These are phyloP conservation scores for Paramyrothecium roridum DNA, from an alignment of 2,329 filamentous ascomycete genomes.

Conservation along the genomic window DNA sequence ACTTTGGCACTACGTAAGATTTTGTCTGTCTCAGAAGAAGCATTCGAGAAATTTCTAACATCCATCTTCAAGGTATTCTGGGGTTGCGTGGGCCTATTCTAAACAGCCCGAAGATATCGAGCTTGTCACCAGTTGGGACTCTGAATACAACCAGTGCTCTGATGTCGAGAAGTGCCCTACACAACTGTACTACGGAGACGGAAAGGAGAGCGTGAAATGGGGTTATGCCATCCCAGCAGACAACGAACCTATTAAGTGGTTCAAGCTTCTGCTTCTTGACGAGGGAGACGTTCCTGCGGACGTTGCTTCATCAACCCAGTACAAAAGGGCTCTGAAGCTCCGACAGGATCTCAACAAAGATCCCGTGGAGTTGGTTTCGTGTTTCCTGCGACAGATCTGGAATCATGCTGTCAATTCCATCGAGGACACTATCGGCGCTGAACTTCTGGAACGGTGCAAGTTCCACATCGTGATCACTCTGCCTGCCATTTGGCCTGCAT, in stretches of 20 bases:
- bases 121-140: constrained; percentile 26
- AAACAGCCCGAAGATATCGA: constrained; percentile 20
- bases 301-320: constrained; percentile 14
- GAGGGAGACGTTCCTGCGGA: constrained; percentile 19
- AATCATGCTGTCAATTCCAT: constrained; percentile 22
- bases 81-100: constrained; percentile 34
- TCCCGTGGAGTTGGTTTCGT: constrained; percentile 21
- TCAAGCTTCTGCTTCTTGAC: constrained; percentile 37
- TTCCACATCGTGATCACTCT: constrained; percentile 39
- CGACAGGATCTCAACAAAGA: constrained; percentile 10
- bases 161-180: constrained; percentile 30
- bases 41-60: constrained; percentile 1
- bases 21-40: too few species aligned
- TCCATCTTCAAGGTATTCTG: constrained; percentile 27
- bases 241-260: constrained; percentile 30
- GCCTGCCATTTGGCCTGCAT: constrained; percentile 42
- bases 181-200: constrained; percentile 12
- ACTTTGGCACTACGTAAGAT: constrained; percentile 45
- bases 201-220: constrained; percentile 13
- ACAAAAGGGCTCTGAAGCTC: constrained; percentile 7
- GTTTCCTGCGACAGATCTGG: constrained; percentile 32
- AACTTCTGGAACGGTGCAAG: constrained; percentile 12
- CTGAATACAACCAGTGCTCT: constrained; percentile 10
- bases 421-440: constrained; percentile 13
- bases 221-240: constrained; percentile 23